These are phyloP conservation scores for Mrakia gelida DNA, from an alignment of 768 basidiomycete genomes.

Conservation along the genomic window DNA sequence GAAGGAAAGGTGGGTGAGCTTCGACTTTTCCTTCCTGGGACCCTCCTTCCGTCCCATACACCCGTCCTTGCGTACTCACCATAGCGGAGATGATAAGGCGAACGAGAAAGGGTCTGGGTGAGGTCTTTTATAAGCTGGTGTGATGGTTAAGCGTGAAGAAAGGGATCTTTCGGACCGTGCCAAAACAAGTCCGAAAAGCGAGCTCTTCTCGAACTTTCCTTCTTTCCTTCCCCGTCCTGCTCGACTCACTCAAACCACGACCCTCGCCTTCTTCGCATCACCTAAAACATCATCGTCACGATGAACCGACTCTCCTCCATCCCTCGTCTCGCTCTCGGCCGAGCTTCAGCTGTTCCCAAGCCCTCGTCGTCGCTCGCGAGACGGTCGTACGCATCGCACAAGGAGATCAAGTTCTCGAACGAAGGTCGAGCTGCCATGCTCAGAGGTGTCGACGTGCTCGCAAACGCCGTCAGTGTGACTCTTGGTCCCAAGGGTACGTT, in stretches of 20 bases:
- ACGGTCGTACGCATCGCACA: constrained; percentile 55
- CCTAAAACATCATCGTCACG: background rate
- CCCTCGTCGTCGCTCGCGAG: background rate
- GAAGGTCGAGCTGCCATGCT: constrained; percentile 90
- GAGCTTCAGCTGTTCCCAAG: background rate
- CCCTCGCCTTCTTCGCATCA: background rate
- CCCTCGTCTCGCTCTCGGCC: constrained; percentile 21
- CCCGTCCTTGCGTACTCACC: background rate
- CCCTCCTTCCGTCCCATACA: background rate
- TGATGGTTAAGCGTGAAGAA: background rate
- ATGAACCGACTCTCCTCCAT: constrained; percentile 27
- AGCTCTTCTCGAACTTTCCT: constrained; percentile 6
- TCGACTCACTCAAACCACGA: background rate
- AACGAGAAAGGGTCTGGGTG: background rate
- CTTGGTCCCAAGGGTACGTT: constrained; percentile 84
- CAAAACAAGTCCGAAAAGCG: background rate
- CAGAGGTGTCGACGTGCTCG: constrained; percentile 92
- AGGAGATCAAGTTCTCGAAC: constrained; percentile 95
- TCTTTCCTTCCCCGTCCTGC: background rate
- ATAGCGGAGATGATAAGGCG: background rate
- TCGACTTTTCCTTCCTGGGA: background rate
- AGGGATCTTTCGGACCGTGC: background rate
- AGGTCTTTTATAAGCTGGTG: background rate
- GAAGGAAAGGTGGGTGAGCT: background rate
- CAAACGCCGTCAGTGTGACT: constrained; percentile 93